Conservation (phyloP, 2,329 filamentous ascomycete species). For the Pseudogymnoascus sp. region DNA sequence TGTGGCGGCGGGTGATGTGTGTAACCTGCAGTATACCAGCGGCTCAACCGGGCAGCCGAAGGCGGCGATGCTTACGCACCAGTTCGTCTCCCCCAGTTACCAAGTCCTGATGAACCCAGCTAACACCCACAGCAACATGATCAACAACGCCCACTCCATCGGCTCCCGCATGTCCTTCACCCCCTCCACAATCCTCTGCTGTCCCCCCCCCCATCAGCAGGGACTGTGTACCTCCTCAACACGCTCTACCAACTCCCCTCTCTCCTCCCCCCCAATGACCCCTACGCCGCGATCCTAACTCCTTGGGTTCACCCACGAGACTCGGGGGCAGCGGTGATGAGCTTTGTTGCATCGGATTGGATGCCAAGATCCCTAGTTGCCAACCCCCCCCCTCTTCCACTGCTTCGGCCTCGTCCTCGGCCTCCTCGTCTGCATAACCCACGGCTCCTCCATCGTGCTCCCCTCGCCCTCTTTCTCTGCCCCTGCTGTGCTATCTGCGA, state of each 20-base stretch:
- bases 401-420: slow-evolving; percentile 78
- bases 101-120: neutral
- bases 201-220: slow-evolving; percentile 57
- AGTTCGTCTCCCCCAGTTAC: slow-evolving; percentile 13
- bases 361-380: neutral
- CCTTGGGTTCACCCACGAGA: slow-evolving; percentile 1
- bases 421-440: slow-evolving; percentile 63
- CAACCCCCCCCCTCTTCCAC: slow-evolving; percentile 65
- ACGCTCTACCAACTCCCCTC: slow-evolving; percentile 30
- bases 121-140: slow-evolving; percentile 18
- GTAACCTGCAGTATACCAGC: slow-evolving; percentile 68
- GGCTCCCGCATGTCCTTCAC: slow-evolving; percentile 45
- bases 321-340: neutral
- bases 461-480: slow-evolving; percentile 69
- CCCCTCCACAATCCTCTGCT: slow-evolving; percentile 63
- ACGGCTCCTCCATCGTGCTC: slow-evolving; percentile 70
- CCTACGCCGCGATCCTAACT: slow-evolving; percentile 25
- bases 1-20: slow-evolving; percentile 59
- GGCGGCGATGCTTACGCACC: slow-evolving; percentile 61
- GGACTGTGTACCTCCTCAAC: slow-evolving; percentile 38
- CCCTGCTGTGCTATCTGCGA: slow-evolving; percentile 55
- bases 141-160: slow-evolving; percentile 23
- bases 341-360: neutral
- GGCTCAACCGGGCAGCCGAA: slow-evolving; percentile 70
- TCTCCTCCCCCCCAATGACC: slow-evolving; percentile 27